These are phyloP conservation scores for Clarireedia paspali DNA, from an alignment of 2,329 filamentous ascomycete genomes.

Conservation along the genomic window DNA sequence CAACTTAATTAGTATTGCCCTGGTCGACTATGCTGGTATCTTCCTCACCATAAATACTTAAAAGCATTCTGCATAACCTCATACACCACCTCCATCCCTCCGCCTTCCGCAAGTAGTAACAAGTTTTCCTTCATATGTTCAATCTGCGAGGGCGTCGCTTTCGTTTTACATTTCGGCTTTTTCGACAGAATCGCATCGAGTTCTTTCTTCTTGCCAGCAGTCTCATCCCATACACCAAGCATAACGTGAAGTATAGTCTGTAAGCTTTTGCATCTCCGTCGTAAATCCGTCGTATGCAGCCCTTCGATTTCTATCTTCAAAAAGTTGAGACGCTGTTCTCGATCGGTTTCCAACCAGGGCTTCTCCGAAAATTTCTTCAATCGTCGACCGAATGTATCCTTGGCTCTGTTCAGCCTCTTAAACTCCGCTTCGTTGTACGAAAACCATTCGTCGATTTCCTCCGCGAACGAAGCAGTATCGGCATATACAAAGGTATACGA, in stretches of 20 bases:
- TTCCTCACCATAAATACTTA: conserved; percentile 28
- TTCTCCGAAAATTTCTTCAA: conserved; percentile 52
- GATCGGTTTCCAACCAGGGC: conserved; percentile 60
- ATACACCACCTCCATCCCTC: conserved; percentile 27
- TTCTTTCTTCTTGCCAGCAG: conserved; percentile 41
- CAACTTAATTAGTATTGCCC: conserved; percentile 5
- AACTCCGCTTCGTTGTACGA: conserved; percentile 83
- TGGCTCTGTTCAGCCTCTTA: conserved; percentile 66
- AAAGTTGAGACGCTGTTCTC: conserved; percentile 49
- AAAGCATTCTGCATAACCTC: conserved; percentile 27
- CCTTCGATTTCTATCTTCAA: conserved; percentile 44
- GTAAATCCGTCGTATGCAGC: conserved; percentile 38
- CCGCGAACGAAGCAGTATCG: conserved; percentile 65
- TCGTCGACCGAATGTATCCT: conserved; percentile 67
- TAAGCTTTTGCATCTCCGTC: conserved; percentile 44
- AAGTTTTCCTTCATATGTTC: conserved; percentile 50
- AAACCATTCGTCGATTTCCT: conserved; percentile 98
- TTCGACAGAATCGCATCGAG: conserved; percentile 30
- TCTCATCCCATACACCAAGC: conserved; percentile 63
- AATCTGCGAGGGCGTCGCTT: conserved; percentile 49
- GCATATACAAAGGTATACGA: conserved; percentile 82
- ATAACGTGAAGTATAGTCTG: conserved; percentile 53
- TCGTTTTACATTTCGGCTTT: conserved; percentile 39
- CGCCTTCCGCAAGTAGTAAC: conserved; percentile 41
- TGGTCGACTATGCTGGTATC: neutral